Percentiles rank a stretch among this genome's conserved stretches.
Conservation (phyloP, 2,329 filamentous ascomycete genomes). For the Zymoseptoria brevis region DNA sequence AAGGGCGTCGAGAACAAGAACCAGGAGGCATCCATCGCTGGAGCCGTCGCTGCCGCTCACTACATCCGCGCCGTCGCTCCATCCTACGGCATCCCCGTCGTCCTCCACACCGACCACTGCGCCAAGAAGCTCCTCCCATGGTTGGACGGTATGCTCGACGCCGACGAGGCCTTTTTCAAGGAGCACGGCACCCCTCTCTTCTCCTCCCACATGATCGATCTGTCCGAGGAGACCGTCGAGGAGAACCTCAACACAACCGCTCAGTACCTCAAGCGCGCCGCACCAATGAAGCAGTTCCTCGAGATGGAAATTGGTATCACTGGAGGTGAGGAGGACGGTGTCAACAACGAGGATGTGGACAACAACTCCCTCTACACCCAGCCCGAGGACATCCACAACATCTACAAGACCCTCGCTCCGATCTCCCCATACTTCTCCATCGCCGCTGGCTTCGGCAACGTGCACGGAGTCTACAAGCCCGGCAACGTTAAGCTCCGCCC, state of each 20-base stretch:
- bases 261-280: slow-evolving; percentile 86
- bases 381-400: slow-evolving; percentile 88
- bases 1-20: slow-evolving; percentile 71
- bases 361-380: slow-evolving; percentile 97
- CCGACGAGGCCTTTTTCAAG: slow-evolving; percentile 94
- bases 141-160: slow-evolving; percentile 92
- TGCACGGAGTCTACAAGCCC: slow-evolving; percentile 98
- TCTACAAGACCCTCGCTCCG: slow-evolving; percentile 74
- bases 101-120: slow-evolving; percentile 97
- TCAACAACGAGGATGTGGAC: slow-evolving; percentile 97
- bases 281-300: slow-evolving; percentile 97
- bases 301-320: slow-evolving; percentile 98
- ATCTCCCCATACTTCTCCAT: slow-evolving; percentile 98
- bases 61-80: slow-evolving; percentile 87
- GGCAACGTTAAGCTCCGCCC: slow-evolving; percentile 96
- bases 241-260: slow-evolving; percentile 90
- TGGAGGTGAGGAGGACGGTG: slow-evolving; percentile 93
- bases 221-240: slow-evolving; percentile 83
- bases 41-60: slow-evolving; percentile 81
- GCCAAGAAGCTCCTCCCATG: slow-evolving; percentile 99
- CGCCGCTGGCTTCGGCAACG: slow-evolving; percentile 95
- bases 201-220: slow-evolving; percentile 97
- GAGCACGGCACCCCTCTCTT: slow-evolving; percentile 84
- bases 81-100: slow-evolving; percentile 77
- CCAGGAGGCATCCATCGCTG: slow-evolving; percentile 82